These are phyloP conservation scores for Claviceps spartinae DNA, from an alignment of 2,329 filamentous ascomycete species.

Conservation along the genomic window DNA sequence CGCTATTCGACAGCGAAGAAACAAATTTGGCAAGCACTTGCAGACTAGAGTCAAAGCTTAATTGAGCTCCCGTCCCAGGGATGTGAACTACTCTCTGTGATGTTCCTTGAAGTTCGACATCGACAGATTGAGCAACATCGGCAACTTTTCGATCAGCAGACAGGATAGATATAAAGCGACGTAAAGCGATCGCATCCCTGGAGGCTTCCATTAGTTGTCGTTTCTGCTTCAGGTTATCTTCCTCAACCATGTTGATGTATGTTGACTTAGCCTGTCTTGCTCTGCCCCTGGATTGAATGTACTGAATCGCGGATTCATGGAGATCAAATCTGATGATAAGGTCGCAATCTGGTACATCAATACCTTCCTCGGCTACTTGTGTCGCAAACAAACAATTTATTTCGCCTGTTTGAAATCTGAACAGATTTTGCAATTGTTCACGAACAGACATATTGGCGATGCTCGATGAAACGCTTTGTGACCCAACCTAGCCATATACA, in stretches of 20 bases:
- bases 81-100: conserved; percentile 44
- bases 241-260: conserved; percentile 76
- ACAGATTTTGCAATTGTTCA: conserved; percentile 60
- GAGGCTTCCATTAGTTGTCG: conserved; percentile 45
- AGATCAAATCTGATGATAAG: conserved; percentile 67
- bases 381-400: conserved; percentile 54
- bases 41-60: conserved; percentile 66
- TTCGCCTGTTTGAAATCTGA: conserved; percentile 45
- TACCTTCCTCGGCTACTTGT: conserved; percentile 53
- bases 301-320: conserved; percentile 82
- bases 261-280: conserved; percentile 65
- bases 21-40: conserved; percentile 61
- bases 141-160: conserved; percentile 53
- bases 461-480: conserved; percentile 21
- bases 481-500: conserved; percentile 15
- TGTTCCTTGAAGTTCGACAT: conserved; percentile 10
- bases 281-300: conserved; percentile 82
- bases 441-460: conserved; percentile 54
- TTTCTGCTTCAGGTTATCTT: conserved; percentile 47
- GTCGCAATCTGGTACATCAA: conserved; percentile 56
- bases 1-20: conserved; percentile 37
- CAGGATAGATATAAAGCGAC: conserved; percentile 61
- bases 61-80: conserved; percentile 54
- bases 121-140: conserved; percentile 11
- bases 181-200: conserved; percentile 48